Evolutionary conservation across 768 basidiomycete species (phyloP), one percentile per base, ranked within the genome.

Genomic region (Auricularia cornea): DNA sequence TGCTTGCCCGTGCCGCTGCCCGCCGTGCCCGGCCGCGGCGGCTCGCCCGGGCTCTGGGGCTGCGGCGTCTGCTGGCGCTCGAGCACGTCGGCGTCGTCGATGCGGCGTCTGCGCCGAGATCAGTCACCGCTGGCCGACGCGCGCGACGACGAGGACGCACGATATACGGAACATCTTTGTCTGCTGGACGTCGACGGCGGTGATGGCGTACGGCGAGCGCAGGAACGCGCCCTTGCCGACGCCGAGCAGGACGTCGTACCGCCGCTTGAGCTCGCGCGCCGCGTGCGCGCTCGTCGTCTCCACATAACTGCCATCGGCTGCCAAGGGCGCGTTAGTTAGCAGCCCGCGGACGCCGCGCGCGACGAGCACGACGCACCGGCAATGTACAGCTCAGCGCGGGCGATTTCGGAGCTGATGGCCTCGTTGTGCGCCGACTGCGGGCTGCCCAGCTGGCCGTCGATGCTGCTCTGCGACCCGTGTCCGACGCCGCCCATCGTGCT

Each of bases 161-260:
- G 89, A 85, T 54, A 94, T 81, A 59, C 91, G 87, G 75, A 79
- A 92, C 80, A 89, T 84, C 71, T 82, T 80, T 61, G 91, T 91
- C 73, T 89, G 85, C 70, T 91, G 89, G 70, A 90, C 92, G 59
- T 88, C 81, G 68, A 89, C 86, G 8, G 86, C 86, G n/a, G 90
- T 92, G 68, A 91, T 89, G 41, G 85, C 85, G 70, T 87, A 93
- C 2, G 91, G 90, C 14, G 90, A 92, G 32, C 87, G 84, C 12
- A 85, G 78, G 64, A 56, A 84, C 79, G 35, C 65, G 41, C 61
- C 61, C 68, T 81, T 80, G 18, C 83, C 81, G 32, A 92, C 88
- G 14, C 89, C 87, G 38, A 84, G 72, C 51, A 81, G 75, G 59
- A 85, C 82, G 72, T 94, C 92, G 69, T 88, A 90, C 31, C 83